Evolutionary conservation across 768 basidiomycete species (phyloP).

Genomic region (Suillus fuscotomentosus): DNA sequence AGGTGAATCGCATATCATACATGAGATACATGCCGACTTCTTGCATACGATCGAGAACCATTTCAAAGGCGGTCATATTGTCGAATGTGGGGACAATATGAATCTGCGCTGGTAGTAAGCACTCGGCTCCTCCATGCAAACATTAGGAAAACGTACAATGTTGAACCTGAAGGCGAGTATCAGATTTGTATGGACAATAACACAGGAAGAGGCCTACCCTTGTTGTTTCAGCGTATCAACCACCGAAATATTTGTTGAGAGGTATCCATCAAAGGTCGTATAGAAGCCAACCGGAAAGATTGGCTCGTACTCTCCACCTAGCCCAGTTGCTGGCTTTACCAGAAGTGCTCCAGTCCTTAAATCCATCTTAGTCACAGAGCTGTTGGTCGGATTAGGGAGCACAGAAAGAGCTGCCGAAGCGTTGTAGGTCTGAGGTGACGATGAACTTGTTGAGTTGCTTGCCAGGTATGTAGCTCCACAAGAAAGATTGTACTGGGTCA

Average conservation of each 20-base stretch:
- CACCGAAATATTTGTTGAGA: constrained; percentile 19
- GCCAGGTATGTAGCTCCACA: constrained; percentile 26
- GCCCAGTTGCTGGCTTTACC: constrained; percentile 50
- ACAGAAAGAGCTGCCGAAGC: constrained; percentile 46
- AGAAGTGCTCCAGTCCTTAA: constrained; percentile 55
- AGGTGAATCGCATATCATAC: constrained; percentile 80
- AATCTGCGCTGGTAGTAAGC: constrained; percentile 36
- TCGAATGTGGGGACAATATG: constrained; percentile 71
- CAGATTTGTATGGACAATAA: neutral
- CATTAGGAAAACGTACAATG: constrained; percentile 30
- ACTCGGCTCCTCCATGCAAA: neutral
- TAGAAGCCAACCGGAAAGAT: constrained; percentile 48
- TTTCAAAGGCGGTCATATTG: constrained; percentile 54
- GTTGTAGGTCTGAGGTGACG: constrained; percentile 38
- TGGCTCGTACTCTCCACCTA: constrained; percentile 46
- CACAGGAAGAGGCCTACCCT: constrained; percentile 16
- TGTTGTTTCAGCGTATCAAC: constrained; percentile 32
- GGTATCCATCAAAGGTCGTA: constrained; percentile 39
- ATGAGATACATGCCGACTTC: constrained; percentile 69
- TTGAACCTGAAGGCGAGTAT: constrained; percentile 8
- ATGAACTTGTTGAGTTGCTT: constrained; percentile 34
- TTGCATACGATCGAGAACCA: constrained; percentile 70
- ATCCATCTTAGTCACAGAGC: constrained; percentile 65
- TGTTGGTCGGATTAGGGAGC: constrained; percentile 48
- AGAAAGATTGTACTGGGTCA: constrained; percentile 25